Base-by-base conservation (phyloP, 345 rosid species). In the Sisymbrium irio region DNA sequence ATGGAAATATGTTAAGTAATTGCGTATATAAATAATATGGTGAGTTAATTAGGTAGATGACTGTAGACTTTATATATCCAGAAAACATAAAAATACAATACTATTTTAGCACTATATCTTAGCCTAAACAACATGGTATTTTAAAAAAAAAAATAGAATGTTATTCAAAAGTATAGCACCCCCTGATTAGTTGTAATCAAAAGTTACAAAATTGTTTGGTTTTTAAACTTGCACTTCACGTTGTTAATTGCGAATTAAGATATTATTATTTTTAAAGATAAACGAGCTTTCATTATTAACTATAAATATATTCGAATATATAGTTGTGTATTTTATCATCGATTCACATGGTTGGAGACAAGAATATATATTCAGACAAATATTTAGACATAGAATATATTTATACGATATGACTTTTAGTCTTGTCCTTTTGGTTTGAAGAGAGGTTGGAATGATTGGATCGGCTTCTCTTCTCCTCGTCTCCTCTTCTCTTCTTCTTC, bases 361-460 rank as follows among this genome's bases (percentile, higher is more conserved):
- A 61, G 69, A 60, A 75, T 75, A 75, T 67, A 67, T 49, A 59
- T 32, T 30, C 50, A 53, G 62, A 67, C 78, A 75, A 59, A 67
- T 49, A 59, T 32, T 30, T 60, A 53, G 62, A 67, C 78, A 75
- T 11, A 41, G 28, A 51, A 68, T 67, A 75, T 60, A 68, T 58
- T 39, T 59, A 75, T 60, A 50, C 62, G 71, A 69, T 62, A 50
- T 76, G 70, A 56, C 62, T 44, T 62, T 44, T 42, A 15, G 39
- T 40, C 9, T 57, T 75, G 78, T 33, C 78, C 63, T 17, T 69
- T 54, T 44, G 50, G 58, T 37, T 69, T 17, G 59, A 67, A 75
- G 62, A 75, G 69, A 67, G 63, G 49, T 75, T 44, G 36, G 51
- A 69, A 62, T 68, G 65, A 62, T 76, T 54, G 62, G 37, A 62